Evolutionary conservation across 1,139 yeast species (phyloP).

Genomic region (Fermentozyma sake): DNA sequence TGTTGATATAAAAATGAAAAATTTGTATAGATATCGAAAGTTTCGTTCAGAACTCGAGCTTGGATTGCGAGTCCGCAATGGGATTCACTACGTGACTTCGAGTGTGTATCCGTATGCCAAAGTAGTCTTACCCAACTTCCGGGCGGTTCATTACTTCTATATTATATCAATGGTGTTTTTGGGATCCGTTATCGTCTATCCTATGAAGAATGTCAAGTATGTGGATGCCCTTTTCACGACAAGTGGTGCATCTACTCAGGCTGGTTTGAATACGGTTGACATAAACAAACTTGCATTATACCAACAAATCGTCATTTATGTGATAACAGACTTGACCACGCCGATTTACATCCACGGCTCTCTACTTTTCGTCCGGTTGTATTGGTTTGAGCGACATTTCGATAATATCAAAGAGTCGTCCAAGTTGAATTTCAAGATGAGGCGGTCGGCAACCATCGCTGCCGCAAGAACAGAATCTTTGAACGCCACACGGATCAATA

Average conservation of each 20-base stretch:
- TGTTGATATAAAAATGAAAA: too few relatives aligned
- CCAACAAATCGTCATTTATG: slow-evolving; percentile 71
- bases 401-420: slow-evolving; percentile 76
- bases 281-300: slow-evolving; percentile 57
- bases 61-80: slow-evolving; percentile 2
- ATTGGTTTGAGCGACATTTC: slow-evolving; percentile 86
- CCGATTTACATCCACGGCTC: slow-evolving; percentile 88
- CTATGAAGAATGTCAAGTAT: slow-evolving; percentile 61
- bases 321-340: slow-evolving; percentile 63
- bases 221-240: slow-evolving; percentile 78
- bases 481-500: slow-evolving; percentile 32
- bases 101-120: slow-evolving; percentile 41
- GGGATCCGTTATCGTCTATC: slow-evolving; percentile 72
- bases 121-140: slow-evolving; percentile 64
- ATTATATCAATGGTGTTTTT: slow-evolving; percentile 50
- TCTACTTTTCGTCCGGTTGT: slow-evolving; percentile 72
- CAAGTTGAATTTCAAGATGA: slow-evolving; percentile 69
- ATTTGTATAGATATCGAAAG: too few relatives aligned
- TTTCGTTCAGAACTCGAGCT: slow-evolving; percentile 2
- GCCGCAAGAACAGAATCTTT: slow-evolving; percentile 47
- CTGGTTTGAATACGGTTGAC: slow-evolving; percentile 82
- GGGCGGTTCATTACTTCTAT: slow-evolving; percentile 74
- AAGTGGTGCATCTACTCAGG: slow-evolving; percentile 79
- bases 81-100: slow-evolving; percentile 20
- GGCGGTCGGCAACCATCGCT: slow-evolving; percentile 73